Conservation (phyloP, 2,329 filamentous ascomycete genomes). For the Corynespora cassiicola region DNA sequence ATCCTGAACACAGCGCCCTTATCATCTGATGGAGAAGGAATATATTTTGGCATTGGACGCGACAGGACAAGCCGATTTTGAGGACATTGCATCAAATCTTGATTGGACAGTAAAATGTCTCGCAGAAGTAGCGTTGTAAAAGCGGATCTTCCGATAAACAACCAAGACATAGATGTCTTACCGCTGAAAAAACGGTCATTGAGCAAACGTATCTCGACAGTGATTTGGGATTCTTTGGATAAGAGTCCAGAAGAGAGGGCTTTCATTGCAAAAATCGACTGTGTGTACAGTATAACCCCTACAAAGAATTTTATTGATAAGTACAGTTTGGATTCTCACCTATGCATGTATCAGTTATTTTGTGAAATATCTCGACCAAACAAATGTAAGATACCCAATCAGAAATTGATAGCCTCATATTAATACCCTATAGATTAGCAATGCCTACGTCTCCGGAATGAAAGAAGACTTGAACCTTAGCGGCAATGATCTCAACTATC, state of each 20-base stretch:
- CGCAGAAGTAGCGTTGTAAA: no score
- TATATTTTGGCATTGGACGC: no score
- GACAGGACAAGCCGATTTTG: no score
- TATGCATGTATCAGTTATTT: slow-evolving; percentile 14
- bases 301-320: not conserved
- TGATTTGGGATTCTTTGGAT: slow-evolving; percentile 12
- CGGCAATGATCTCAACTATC: slow-evolving; percentile 44
- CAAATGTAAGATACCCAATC: slow-evolving; percentile 6
- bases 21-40: no score
- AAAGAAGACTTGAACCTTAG: slow-evolving; percentile 32
- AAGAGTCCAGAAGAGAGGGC: slow-evolving; percentile 10
- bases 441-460: slow-evolving; percentile 30
- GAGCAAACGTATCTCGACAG: slow-evolving; percentile 7
- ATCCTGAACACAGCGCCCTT: no score
- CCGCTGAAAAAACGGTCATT: slow-evolving; percentile 8
- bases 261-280: slow-evolving; percentile 12
- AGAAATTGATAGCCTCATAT: not conserved
- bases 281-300: slow-evolving; percentile 1
- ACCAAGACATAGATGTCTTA: no score
- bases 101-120: no score
- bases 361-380: slow-evolving; percentile 15
- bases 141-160: no score
- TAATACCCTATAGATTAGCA: slow-evolving; percentile 15
- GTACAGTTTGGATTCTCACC: slow-evolving; percentile 3
- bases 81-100: no score